Evolutionary conservation across 345 rosid species (phyloP).

Genomic region (Salix brachista): DNA sequence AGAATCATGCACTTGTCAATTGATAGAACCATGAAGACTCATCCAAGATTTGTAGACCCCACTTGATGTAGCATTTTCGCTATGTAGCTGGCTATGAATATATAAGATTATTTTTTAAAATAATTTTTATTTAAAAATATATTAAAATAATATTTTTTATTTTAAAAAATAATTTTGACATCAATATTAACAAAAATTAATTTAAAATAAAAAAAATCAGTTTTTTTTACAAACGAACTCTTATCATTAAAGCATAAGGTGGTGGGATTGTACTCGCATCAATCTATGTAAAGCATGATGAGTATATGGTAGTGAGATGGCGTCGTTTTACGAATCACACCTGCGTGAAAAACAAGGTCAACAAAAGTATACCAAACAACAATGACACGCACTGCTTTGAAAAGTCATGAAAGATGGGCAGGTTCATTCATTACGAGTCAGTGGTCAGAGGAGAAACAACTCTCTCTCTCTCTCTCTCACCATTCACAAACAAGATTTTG

Average conservation of each 20-base stretch:
- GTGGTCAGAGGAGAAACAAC: not conserved
- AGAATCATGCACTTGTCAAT: too few relatives aligned
- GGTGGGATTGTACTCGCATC: not conserved
- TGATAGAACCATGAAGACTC: not conserved
- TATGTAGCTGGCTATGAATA: not conserved
- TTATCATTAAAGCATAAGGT: too few relatives aligned
- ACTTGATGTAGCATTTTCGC: not conserved
- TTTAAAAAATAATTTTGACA: too few relatives aligned
- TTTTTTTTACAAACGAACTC: too few relatives aligned
- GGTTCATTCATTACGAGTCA: constrained; percentile 23
- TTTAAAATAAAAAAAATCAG: too few relatives aligned
- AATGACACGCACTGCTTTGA: constrained; percentile 3
- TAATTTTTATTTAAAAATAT: too few relatives aligned
- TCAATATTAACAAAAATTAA: too few relatives aligned
- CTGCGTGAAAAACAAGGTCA: constrained; percentile 10
- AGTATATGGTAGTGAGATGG: not conserved
- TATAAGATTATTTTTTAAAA: too few relatives aligned
- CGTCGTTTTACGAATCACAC: not conserved
- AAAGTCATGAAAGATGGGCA: constrained; percentile 25
- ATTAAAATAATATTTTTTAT: too few relatives aligned
- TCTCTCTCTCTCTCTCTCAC: constrained; percentile 10
- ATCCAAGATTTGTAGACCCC: not conserved
- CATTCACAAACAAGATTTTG: not conserved
- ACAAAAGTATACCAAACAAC: not conserved
- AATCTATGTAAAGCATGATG: not conserved